phyloP scores from a whole-genome alignment of 1,139 yeast genomes.

The Geotrichum macrosporum region DNA sequence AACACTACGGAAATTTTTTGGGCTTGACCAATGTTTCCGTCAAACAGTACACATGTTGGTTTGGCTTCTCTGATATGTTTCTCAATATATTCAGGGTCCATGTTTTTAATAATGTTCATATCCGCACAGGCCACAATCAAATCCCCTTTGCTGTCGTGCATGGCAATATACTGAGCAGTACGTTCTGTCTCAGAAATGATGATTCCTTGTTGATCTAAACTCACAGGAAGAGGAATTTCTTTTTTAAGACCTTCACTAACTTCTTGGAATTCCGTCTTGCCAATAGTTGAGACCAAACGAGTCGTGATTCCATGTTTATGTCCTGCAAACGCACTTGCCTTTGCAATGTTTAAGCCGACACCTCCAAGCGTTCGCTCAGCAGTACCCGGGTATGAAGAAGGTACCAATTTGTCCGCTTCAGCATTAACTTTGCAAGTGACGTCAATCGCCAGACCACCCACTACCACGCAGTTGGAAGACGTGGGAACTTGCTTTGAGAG shows the following conservation, averaged over 20 bases:
- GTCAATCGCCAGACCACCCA: constrained; percentile 79
- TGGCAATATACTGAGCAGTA: constrained; percentile 72
- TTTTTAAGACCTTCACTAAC: constrained; percentile 41
- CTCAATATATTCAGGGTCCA: constrained; percentile 44
- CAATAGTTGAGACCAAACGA: constrained; percentile 57
- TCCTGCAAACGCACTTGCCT: constrained; percentile 44
- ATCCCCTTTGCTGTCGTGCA: constrained; percentile 59
- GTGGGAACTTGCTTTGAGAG: background rate
- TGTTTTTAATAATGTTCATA: constrained; percentile 62
- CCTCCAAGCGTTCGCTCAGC: constrained; percentile 66
- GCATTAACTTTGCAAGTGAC: constrained; percentile 45
- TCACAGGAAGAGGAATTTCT: constrained; percentile 30
- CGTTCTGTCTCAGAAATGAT: constrained; percentile 29
- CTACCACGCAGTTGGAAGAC: constrained; percentile 39
- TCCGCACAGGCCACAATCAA: constrained; percentile 78
- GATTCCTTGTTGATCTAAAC: constrained; percentile 46
- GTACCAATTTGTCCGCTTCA: constrained; percentile 34
- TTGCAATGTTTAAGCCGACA: constrained; percentile 72
- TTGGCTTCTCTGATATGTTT: constrained; percentile 28
- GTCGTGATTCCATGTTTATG: constrained; percentile 30
- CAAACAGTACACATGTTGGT: constrained; percentile 51
- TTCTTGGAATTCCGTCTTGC: constrained; percentile 53
- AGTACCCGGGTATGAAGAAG: constrained; percentile 73
- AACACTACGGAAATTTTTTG: constrained; percentile 44
- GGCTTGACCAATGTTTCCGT: constrained; percentile 57